Base-by-base conservation (phyloP, 805 yeast species). In the Saturnispora serradocipensis region DNA sequence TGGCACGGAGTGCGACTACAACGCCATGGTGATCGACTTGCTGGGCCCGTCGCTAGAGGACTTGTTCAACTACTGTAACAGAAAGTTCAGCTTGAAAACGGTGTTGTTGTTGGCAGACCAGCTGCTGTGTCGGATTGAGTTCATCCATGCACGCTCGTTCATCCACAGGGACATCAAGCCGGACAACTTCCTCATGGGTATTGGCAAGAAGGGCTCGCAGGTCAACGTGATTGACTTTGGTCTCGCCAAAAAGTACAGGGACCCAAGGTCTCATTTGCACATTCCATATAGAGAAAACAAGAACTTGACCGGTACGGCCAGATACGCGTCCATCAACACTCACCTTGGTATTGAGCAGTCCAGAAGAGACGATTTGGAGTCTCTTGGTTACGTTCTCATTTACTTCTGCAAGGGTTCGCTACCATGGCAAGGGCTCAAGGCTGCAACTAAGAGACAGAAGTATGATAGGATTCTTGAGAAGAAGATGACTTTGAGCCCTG, bases 391-490 rank as follows among this genome's bases (percentile, higher is more conserved):
- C 66, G 97, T 91, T 50, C 76, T 93, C 61, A 87, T 91, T 60
- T 91, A 91, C 71, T 93, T 91, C 67, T 86, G 96, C 69, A 81
- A 96, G 53, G 98, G 99, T 43, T 86, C 95, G 16, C 79, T 91
- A 62, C 99, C 99, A 50, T 91, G 99, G 99, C 99, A 91, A 71
- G 99, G 99, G 4, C 78, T 91, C 63, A 89, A 89, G 70, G 99
- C 98, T 39, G 93, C 91, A 25, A 88, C 97, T 15, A 91, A 91
- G 72, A 87, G 95, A 72, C 97, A 91, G 69, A 91, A 93, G 71
- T 91, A 91, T 70, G 97, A 91, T 71, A 80, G 97, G 56, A 93
- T 91, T 61, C 83, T 91, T 82, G 97, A 91, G 67, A 88, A 87
- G 74, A 91, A 91, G 69, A 81, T 90, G 81, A 81, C 95, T 47